Base-by-base conservation (phyloP, 345 rosid genomes). In the Sisymbrium irio region DNA sequence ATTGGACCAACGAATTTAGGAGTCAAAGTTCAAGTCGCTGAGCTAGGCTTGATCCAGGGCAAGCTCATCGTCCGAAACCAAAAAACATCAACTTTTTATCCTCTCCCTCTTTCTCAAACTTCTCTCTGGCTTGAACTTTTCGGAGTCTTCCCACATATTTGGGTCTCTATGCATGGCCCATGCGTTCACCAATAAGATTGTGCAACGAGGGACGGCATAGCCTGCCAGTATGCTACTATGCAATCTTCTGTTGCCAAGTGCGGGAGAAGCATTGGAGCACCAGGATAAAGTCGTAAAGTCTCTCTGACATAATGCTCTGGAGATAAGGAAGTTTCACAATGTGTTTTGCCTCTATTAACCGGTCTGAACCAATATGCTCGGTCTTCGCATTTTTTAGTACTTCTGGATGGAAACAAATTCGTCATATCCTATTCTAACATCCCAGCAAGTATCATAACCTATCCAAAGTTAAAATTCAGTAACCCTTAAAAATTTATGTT, bases 371-470 rank as follows among this genome's bases (percentile, higher is more conserved):
- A 9, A 84, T 10, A 22, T 62, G 44, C 4, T 33, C 9, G 0
- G 32, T 51, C 44, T 20, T 77, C 0, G 82, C 85, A 59, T 78
- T 85, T 4, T 71, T 46, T 33, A 82, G 65, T 3, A 75, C 73
- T 1, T 79, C 47, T 4, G 78, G 84, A 27, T 81, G 72, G 78
- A 81, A 72, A 12, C 30, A 71, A 71, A 30, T 28, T 71, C 5
- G 76, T 10, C 44, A 71, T 27, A 1, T 53, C 69, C 76, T 62
- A 72, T 62, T 72, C 76, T 41, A 72, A 62, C 5, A 69, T 72
- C 65, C 85, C 89, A 0, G 85, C 89, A 5, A 70, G 20, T 19
- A 85, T 33, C 66, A 83, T 62, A 2, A 49, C 68, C 85, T 83
- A 46, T 28, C 12, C 75, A n/a, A 51, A 8, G 18, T 4, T 3